Percentiles rank a stretch among this genome's conserved stretches.
Evolutionary conservation across 768 basidiomycete species (phyloP).

Genomic region (Mycena vulgaris): DNA sequence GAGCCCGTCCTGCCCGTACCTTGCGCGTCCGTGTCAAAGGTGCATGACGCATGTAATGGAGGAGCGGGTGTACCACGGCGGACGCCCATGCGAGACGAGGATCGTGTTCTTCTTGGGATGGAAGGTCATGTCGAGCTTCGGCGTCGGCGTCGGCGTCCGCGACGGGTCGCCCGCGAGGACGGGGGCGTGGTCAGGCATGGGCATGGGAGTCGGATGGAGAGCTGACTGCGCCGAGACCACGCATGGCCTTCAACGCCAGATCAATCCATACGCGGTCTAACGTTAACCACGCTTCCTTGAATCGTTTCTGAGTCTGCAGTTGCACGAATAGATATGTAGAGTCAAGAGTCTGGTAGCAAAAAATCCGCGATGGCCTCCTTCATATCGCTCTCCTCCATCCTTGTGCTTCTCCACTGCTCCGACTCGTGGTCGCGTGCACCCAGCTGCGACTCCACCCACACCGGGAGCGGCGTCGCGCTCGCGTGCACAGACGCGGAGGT

Average conservation of each 20-base stretch:
- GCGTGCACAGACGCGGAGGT: conserved; percentile 32
- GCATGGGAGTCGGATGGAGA: no score
- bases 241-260: no score
- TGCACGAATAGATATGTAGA: no score
- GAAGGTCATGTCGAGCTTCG: conserved; percentile 31
- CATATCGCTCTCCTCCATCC: conserved; percentile 53
- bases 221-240: no score
- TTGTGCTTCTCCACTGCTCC: conserved; percentile 39
- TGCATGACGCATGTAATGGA: conserved; percentile 22
- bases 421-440: neutral
- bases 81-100: conserved; percentile 87
- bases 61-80: conserved; percentile 74
- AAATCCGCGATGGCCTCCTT: conserved; percentile 56
- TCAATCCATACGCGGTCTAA: no score
- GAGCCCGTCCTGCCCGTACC: conserved; percentile 86
- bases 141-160: neutral
- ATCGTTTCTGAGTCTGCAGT: no score
- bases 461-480: conserved; percentile 38
- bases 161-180: neutral
- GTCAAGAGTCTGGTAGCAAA: conserved; percentile 38
- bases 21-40: conserved; percentile 46
- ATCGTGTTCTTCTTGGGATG: conserved; percentile 80
- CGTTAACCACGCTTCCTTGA: no score
- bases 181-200: neutral
- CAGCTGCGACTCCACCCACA: conserved; percentile 46